These are phyloP conservation scores for Camptophora hylomeconis DNA, from an alignment of 2,329 filamentous ascomycete species.

Conservation along the genomic window DNA sequence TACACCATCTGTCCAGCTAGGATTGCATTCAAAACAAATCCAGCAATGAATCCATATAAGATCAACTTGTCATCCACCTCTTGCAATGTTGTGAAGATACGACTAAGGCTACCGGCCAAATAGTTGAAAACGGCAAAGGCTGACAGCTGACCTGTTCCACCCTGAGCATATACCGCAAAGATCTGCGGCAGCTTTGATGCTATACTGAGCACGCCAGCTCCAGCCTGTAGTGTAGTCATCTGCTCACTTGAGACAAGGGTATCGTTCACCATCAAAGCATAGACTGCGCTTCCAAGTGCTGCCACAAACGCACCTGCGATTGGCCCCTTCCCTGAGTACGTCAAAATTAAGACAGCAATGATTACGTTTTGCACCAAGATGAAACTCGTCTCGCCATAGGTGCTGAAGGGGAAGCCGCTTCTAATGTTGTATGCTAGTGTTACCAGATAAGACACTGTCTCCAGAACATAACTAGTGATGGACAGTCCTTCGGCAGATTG, in stretches of 20 bases:
- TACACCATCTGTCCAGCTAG: conserved; percentile 84
- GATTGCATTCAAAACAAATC: conserved; percentile 77
- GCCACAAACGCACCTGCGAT: conserved; percentile 68
- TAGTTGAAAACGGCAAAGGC: conserved; percentile 99
- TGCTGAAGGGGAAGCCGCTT: conserved; percentile 88
- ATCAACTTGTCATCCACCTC: conserved; percentile 96
- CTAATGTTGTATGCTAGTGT: conserved; percentile 84
- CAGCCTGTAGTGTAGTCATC: conserved; percentile 67
- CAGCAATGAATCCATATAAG: conserved; percentile 84
- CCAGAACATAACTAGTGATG: conserved; percentile 84
- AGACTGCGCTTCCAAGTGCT: conserved; percentile 55
- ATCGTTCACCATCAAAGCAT: conserved; percentile 54
- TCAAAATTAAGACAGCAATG: conserved; percentile 74
- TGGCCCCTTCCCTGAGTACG: conserved; percentile 57
- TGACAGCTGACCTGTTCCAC: conserved; percentile 86
- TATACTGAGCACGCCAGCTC: conserved; percentile 68
- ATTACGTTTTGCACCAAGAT: conserved; percentile 87
- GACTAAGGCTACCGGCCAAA: conserved; percentile 76
- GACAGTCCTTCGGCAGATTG: conserved; percentile 72
- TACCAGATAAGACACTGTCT: conserved; percentile 79
- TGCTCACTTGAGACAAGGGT: conserved; percentile 51
- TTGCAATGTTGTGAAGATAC: conserved; percentile 95
- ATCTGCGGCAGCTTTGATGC: conserved; percentile 94
- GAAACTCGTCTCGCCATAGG: conserved; percentile 86
- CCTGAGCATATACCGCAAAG: conserved; percentile 66